These are phyloP conservation scores for Melaleuca alternifolia DNA, from an alignment of 345 rosid species.

Conservation along the genomic window DNA sequence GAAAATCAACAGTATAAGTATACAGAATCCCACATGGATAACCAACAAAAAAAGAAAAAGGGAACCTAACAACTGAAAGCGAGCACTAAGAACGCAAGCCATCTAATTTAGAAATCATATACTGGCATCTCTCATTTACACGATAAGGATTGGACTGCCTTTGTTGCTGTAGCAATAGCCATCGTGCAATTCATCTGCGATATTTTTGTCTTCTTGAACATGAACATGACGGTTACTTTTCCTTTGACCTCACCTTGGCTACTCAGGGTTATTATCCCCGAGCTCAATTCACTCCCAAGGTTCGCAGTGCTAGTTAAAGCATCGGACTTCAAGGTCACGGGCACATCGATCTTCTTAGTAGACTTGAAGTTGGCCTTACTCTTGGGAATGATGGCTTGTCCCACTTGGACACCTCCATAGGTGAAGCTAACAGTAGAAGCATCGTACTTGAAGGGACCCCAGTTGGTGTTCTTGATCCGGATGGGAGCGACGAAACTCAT, in stretches of 20 bases:
- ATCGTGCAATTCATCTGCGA: constrained; percentile 3
- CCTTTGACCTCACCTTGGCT: neutral
- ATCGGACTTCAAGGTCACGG: neutral
- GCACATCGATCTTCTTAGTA: neutral
- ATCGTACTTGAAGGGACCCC: constrained; percentile 5
- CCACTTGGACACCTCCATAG: neutral
- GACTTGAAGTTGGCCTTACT: constrained; percentile 5
- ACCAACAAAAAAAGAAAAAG: neutral
- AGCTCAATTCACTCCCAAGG: neutral
- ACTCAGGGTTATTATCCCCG: neutral
- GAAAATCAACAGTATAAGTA: neutral
- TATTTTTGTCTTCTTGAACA: constrained; percentile 2
- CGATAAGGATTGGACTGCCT: neutral
- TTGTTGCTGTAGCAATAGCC: neutral
- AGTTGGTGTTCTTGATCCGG: constrained; percentile 10
- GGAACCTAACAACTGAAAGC: neutral
- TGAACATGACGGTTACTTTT: neutral
- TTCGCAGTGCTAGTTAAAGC: neutral
- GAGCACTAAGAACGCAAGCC: neutral
- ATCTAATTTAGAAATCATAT: neutral
- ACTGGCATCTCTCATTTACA: neutral
- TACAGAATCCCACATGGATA: neutral
- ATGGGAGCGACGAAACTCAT: neutral
- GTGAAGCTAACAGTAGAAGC: neutral
- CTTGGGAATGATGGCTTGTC: neutral